These are phyloP conservation scores for Cyberlindnera maritima DNA, from an alignment of 805 yeast genomes.

Conservation along the genomic window DNA sequence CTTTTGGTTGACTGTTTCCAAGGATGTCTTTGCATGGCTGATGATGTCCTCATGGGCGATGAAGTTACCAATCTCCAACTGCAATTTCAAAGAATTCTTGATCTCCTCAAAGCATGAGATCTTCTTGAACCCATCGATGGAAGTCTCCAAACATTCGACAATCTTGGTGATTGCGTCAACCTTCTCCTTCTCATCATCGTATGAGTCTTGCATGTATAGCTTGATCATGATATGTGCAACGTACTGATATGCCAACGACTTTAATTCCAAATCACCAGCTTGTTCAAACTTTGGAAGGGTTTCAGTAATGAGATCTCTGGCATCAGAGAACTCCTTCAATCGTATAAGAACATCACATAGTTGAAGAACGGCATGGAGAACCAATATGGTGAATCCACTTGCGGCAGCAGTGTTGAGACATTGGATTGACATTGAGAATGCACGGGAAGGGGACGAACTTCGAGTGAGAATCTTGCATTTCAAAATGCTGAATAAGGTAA, in stretches of 20 bases:
- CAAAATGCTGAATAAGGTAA: constrained; percentile 44
- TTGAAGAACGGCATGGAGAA: constrained; percentile 45
- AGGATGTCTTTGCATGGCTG: constrained; percentile 22
- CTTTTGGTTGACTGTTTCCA: constrained; percentile 8
- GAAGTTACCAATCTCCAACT: constrained; percentile 35
- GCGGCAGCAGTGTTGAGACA: constrained; percentile 46
- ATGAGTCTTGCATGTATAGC: not conserved
- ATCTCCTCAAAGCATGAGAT: constrained; percentile 39
- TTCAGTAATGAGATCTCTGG: constrained; percentile 37
- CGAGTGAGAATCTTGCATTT: constrained; percentile 43
- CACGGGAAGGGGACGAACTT: constrained; percentile 46
- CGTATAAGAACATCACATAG: constrained; percentile 44
- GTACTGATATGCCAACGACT: constrained; percentile 36
- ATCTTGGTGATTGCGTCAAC: constrained; percentile 22
- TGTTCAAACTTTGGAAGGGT: constrained; percentile 45
- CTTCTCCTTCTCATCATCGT: not conserved
- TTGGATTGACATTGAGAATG: constrained; percentile 47
- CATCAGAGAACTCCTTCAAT: constrained; percentile 43
- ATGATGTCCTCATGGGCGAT: constrained; percentile 31
- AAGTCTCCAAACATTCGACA: constrained; percentile 37
- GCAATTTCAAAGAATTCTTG: constrained; percentile 38
- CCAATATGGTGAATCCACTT: constrained; percentile 43
- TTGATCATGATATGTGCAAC: constrained; percentile 31
- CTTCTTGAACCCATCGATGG: constrained; percentile 44
- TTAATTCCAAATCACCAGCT: constrained; percentile 36